Evolutionary conservation across 2,329 filamentous ascomycete species (phyloP), one percentile per base, ranked within the genome.

Genomic region (Colletotrichum caudatum): DNA sequence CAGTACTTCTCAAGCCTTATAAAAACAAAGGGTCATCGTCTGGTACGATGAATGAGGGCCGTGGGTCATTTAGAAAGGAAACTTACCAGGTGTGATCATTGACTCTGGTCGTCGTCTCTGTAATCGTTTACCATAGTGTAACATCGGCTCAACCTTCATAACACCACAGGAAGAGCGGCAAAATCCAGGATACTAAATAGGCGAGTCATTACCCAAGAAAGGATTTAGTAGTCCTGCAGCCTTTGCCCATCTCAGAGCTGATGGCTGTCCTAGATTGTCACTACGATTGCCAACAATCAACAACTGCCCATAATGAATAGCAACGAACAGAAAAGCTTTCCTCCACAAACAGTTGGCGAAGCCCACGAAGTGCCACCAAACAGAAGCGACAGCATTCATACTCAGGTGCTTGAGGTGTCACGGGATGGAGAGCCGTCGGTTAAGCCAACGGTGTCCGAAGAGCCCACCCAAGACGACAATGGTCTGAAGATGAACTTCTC

Each of bases 151-250:
- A 48, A n/a, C 44, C 44, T 48, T 11, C 8, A 48, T 46, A 8
- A 5, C 18, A 48, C 44, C 44, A 2, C 44, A 48, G n/a, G 20
- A n/a, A 3, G 14, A 3, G 20, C n/a, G 44, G 2, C 7, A 1
- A 2, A 20, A 7, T 5, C 8, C 3, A 48, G n/a, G 20, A n/a
- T n/a, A n/a, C 3, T 3, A 5, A 8, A n/a, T n/a, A n/a, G 2
- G 6, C 20, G 44, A 48, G 44, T n/a, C 7, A 48, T 48, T 48
- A 2, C 20, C 11, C 2, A 8, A n/a, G 44, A 16, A 8, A n/a
- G 11, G 4, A 48, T n/a, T n/a, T 48, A n/a, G 44, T 48, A 48
- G 20, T 48, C 11, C 8, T 48, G 44, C 20, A 11, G 6, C 9
- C 20, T 48, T 20, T n/a, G 44, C 11, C 20, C 20, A n/a, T 48